These are phyloP conservation scores for Pseudocercospora ulei DNA, from an alignment of 2,329 filamentous ascomycete species.

Conservation along the genomic window DNA sequence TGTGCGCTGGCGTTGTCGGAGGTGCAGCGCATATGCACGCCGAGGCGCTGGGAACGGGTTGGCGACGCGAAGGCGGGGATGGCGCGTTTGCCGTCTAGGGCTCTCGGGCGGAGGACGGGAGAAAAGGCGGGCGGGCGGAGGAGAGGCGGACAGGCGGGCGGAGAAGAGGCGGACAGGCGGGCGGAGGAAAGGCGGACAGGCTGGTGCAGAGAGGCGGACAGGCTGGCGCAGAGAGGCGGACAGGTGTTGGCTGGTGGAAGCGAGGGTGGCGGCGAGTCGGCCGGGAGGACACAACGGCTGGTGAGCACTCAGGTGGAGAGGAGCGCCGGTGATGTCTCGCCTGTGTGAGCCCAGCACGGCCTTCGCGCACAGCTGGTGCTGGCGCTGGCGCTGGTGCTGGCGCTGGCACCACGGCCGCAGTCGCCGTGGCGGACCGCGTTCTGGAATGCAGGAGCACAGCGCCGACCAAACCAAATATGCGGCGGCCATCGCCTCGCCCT, in stretches of 20 bases:
- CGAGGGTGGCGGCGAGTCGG: not conserved
- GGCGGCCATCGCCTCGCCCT: no score
- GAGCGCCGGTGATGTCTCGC: not conserved
- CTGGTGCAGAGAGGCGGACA: not conserved
- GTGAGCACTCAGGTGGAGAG: not conserved
- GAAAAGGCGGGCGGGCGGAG: no score
- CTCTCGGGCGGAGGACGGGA: no score
- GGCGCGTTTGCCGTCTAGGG: no score
- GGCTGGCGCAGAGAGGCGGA: not conserved
- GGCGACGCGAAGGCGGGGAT: conserved; percentile 4
- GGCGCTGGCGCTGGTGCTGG: no score
- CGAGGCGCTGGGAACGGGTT: not conserved
- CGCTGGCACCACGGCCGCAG: no score
- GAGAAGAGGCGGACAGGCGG: no score
- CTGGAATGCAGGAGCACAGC: not conserved
- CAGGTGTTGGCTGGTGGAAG: conserved; percentile 1
- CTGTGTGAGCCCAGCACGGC: not conserved
- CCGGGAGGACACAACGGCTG: not conserved
- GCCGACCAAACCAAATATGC: no score
- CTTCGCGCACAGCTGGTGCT: no score
- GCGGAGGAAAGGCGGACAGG: no score
- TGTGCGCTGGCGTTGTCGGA: not conserved
- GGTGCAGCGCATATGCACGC: conserved; percentile 3
- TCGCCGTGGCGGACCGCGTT: conserved; percentile 2
- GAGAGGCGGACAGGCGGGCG: no score